Conservation (phyloP, 306 rosid species). For the Purshia tridentata region DNA sequence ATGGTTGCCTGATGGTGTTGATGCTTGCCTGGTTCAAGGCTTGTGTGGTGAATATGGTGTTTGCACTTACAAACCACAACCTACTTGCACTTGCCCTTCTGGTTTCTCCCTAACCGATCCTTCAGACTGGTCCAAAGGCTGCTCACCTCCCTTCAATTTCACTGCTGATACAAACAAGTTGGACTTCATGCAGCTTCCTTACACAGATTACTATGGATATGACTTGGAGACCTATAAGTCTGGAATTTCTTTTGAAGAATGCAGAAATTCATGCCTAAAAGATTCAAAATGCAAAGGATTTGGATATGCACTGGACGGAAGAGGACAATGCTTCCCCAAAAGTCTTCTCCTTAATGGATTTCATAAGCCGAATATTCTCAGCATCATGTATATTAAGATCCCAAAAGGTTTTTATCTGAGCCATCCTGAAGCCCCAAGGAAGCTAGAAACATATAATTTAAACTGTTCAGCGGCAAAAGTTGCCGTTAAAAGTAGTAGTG, state of each 20-base stretch:
- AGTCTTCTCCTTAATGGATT: conserved; percentile 29
- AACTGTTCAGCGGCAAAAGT: conserved; percentile 24
- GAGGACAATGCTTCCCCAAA: conserved; percentile 35
- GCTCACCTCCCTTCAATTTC: conserved; percentile 29
- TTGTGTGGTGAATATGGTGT: conserved; percentile 36
- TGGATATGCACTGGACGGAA: conserved; percentile 33
- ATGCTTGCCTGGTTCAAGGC: conserved; percentile 27
- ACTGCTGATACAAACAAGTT: neutral
- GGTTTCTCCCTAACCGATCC: conserved; percentile 23
- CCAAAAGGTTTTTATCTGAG: neutral
- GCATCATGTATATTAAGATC: conserved; percentile 25
- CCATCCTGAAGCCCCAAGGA: neutral
- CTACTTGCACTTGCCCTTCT: conserved; percentile 35
- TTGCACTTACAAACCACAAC: conserved; percentile 30
- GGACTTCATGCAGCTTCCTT: conserved; percentile 33
- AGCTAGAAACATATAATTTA: conserved; percentile 1
- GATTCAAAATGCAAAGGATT: conserved; percentile 29
- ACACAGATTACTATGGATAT: conserved; percentile 35
- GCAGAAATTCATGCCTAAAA: conserved; percentile 24
- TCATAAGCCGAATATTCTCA: conserved; percentile 4
- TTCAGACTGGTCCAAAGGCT: conserved; percentile 41
- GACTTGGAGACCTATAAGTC: neutral
- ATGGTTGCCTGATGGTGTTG: conserved; percentile 22
- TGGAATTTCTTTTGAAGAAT: conserved; percentile 23
- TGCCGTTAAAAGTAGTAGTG: neutral